Percentiles rank a stretch among this genome's conserved stretches.
phyloP scores from a whole-genome alignment of 805 yeast species.

The Barnettozyma botsteinii region DNA sequence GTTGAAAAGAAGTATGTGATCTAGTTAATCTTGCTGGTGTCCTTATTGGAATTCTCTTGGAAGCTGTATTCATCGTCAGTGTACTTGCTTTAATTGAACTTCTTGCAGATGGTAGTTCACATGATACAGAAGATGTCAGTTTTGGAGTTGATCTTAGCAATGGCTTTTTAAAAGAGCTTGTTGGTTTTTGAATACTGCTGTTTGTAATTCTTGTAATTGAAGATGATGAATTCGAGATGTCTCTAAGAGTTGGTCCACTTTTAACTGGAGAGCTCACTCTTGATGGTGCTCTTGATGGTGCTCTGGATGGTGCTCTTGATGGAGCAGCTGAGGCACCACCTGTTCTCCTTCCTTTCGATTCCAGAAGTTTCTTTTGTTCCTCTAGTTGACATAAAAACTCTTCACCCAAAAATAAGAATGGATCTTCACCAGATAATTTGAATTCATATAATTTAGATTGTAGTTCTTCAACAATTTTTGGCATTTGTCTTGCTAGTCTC shows the following conservation, averaged over 20 bases:
- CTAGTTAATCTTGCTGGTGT: constrained; percentile 14
- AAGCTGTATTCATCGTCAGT: constrained; percentile 7
- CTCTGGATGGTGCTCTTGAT: constrained; percentile 19
- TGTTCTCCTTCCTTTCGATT: constrained; percentile 21
- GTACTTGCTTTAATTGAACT: constrained; percentile 14
- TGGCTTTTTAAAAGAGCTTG: constrained; percentile 12
- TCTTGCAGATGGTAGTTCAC: constrained; percentile 8
- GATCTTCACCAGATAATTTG: constrained; percentile 36
- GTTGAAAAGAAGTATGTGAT: constrained; percentile 21
- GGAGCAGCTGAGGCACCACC: constrained; percentile 16
- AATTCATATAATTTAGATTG: constrained; percentile 42
- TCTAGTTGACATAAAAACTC: constrained; percentile 27
- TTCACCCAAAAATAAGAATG: constrained; percentile 25
- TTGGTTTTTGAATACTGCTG: constrained; percentile 20
- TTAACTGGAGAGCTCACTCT: constrained; percentile 16
- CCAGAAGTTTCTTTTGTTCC: constrained; percentile 20
- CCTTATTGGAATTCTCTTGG: constrained; percentile 7
- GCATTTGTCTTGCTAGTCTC: constrained; percentile 60
- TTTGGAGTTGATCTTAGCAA: constrained; percentile 10
- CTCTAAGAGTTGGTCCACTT: constrained; percentile 1
- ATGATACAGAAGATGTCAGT: constrained; percentile 13
- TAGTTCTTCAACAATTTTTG: constrained; percentile 51
- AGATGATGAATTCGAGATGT: background rate
- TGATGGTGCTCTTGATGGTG: constrained; percentile 18
- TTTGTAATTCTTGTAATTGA: constrained; percentile 7